phyloP scores from a whole-genome alignment of 2,329 filamentous ascomycete species.

The Penicillium sp. region DNA sequence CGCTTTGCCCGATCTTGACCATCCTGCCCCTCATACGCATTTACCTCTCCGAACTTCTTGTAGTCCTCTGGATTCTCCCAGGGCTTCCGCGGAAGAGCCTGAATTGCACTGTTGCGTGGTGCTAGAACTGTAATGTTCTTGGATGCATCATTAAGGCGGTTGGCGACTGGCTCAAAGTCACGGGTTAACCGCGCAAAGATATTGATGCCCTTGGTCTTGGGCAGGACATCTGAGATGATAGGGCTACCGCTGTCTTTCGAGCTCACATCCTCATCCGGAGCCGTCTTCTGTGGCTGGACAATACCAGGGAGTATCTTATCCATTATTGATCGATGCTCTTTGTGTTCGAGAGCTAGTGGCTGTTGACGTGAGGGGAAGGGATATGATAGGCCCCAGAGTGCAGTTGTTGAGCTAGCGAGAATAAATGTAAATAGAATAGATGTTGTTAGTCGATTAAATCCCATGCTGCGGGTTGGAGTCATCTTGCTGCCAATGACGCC shows the following conservation, averaged over 20 bases:
- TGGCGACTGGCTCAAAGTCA: conserved; percentile 66
- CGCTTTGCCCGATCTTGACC: conserved; percentile 72
- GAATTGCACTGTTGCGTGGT: conserved; percentile 79
- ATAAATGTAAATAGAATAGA: conserved; percentile 13
- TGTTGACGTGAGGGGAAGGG: conserved; percentile 10
- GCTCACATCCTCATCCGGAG: conserved; percentile 12
- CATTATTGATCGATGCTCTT: conserved; percentile 28
- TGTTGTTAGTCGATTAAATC: conserved; percentile 5
- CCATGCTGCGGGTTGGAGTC: conserved; percentile 17
- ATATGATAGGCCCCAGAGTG: conserved; percentile 13
- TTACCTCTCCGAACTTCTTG: conserved; percentile 56
- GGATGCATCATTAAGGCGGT: conserved; percentile 64
- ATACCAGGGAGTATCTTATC: conserved; percentile 22
- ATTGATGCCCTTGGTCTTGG: conserved; percentile 72
- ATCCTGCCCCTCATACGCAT: conserved; percentile 71
- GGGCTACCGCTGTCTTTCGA: conserved; percentile 45
- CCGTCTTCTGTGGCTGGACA: conserved; percentile 22
- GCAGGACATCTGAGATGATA: conserved; percentile 80
- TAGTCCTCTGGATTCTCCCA: conserved; percentile 70
- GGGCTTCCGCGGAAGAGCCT: conserved; percentile 75
- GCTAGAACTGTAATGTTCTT: conserved; percentile 82
- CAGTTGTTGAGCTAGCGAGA: conserved; percentile 10
- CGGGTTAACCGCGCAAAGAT: conserved; percentile 80
- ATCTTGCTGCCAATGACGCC: conserved; percentile 1
- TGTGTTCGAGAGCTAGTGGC: conserved; percentile 14